phyloP scores from a whole-genome alignment of 257 asterid genomes.

The Handroanthus guayacan region DNA sequence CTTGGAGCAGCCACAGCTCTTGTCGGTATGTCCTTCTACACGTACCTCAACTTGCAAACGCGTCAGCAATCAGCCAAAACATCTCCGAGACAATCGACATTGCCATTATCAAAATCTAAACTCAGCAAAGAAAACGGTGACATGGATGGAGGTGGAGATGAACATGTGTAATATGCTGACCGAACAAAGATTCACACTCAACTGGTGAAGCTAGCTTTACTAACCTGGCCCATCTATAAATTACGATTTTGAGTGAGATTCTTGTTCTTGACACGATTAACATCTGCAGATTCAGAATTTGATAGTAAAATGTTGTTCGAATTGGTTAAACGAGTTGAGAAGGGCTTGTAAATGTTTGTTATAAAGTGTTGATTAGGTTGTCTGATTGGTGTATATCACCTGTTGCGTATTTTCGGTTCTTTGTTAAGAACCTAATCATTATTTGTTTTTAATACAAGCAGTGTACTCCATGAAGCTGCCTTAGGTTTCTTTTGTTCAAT shows the following conservation, averaged over 20 bases:
- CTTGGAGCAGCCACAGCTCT: constrained; percentile 85
- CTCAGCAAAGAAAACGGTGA: constrained; percentile 77
- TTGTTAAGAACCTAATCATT: background rate
- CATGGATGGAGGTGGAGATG: constrained; percentile 54
- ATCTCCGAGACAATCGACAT: constrained; percentile 54
- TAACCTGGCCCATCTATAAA: constrained; percentile 13
- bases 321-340: constrained; percentile 12
- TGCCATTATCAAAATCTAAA: constrained; percentile 78
- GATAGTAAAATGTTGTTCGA: background rate
- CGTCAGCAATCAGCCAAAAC: constrained; percentile 57
- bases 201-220: constrained; percentile 7
- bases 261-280: constrained; percentile 12
- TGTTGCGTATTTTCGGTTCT: constrained; percentile 19
- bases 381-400: constrained; percentile 22
- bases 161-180: constrained; percentile 50
- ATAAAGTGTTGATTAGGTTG: constrained; percentile 18
- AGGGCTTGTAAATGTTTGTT: constrained; percentile 17
- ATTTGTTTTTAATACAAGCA: background rate
- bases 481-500: background rate
- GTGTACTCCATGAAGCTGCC: background rate
- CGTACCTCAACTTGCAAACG: constrained; percentile 79
- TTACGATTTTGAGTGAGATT: constrained; percentile 23
- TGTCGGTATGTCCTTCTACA: constrained; percentile 82
- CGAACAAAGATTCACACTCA: constrained; percentile 29
- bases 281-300: constrained; percentile 9